Percentiles rank a stretch among this genome's conserved stretches.
These are phyloP conservation scores for Cyclotella choctawhatcheeana DNA, from an alignment of 108 stramenopile genomes.

Conservation along the genomic window DNA sequence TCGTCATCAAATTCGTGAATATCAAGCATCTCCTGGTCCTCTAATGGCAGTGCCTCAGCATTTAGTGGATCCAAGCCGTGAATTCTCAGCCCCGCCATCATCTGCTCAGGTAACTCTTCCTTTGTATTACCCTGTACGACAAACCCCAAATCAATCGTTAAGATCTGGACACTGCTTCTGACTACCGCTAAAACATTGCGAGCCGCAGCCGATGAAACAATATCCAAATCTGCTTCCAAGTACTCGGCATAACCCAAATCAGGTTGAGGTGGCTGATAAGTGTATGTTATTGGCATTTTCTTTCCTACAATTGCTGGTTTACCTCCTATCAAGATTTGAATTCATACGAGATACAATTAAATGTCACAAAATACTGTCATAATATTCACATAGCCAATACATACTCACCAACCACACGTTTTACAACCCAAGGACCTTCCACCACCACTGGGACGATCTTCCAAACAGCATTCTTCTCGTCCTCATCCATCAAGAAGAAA, in stretches of 20 bases:
- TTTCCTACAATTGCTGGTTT: slow-evolving; percentile 86
- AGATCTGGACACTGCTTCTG: slow-evolving; percentile 70
- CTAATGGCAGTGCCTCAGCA: slow-evolving; percentile 64
- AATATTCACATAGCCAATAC: no score
- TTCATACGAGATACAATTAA: no score
- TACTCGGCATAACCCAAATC: slow-evolving; percentile 59
- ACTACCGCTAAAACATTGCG: slow-evolving; percentile 83
- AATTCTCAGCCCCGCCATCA: slow-evolving; percentile 78
- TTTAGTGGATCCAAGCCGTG: slow-evolving; percentile 88
- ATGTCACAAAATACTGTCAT: no score
- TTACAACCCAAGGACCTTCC: slow-evolving; percentile 88
- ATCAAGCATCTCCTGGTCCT: slow-evolving; percentile 11
- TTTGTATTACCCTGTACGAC: slow-evolving; percentile 73
- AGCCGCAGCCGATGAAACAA: slow-evolving; percentile 80
- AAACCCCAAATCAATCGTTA: slow-evolving; percentile 86
- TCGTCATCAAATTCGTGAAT: not conserved
- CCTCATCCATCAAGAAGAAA: slow-evolving; percentile 54
- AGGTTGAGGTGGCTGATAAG: slow-evolving; percentile 63
- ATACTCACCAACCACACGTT: no score
- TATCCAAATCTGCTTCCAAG: slow-evolving; percentile 86
- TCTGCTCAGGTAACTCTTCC: slow-evolving; percentile 87
- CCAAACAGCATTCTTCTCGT: slow-evolving; percentile 64
- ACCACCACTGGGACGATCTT: slow-evolving; percentile 84
- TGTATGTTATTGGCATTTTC: slow-evolving; percentile 68
- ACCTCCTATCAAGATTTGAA: no score